Base-by-base conservation (phyloP, 169 alveolate species). In the Plasmodium adleri region DNA sequence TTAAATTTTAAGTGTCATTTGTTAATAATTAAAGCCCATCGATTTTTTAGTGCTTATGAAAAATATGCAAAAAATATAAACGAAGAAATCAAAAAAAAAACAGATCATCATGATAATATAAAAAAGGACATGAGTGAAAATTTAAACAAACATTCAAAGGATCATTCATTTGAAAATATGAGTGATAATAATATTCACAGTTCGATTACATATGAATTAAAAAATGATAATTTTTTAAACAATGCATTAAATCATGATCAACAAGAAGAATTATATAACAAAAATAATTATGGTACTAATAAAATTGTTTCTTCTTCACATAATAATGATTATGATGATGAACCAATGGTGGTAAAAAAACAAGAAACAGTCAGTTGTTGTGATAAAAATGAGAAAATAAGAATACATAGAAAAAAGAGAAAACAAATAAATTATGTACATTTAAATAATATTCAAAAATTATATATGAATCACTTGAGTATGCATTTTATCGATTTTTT, bases 21-120 rank as follows among this genome's bases (percentile, higher is more conserved):
- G 17, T 54, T 76, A 32, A 76, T 76, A 28, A 76, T 76, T n/a
- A 76, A 76, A 68, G 89, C 78, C 17, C 71, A 67, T n/a, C 54
- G 74, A 66, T 76, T 76, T 66, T 17, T 76, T 9, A 54, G 49
- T 8, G 76, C 59, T 28, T 20, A n/a, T 9, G 20, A 9, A 22
- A 32, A 47, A 49, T 24, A 3, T n/a, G 50, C 5, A 3, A 60
- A 6, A 20, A 22, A 60, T 60, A 60, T n/a, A 15, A 60, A 6
- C n/a, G 49, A 60, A 4, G 26, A 60, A 10, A 5, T 20, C 13
- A 13, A 12, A 9, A 52, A 9, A 15, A 13, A 13, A 13, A 13
- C 8, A 52, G 2, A 52, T 52, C 22, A 8, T 56, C 15, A 56
- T 10, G 15, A 15, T 15, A 56, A 56, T 15, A 56, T 56, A 13